Evolutionary conservation across 2,329 filamentous ascomycete species (phyloP).

Genomic region (Clonostachys rosea): DNA sequence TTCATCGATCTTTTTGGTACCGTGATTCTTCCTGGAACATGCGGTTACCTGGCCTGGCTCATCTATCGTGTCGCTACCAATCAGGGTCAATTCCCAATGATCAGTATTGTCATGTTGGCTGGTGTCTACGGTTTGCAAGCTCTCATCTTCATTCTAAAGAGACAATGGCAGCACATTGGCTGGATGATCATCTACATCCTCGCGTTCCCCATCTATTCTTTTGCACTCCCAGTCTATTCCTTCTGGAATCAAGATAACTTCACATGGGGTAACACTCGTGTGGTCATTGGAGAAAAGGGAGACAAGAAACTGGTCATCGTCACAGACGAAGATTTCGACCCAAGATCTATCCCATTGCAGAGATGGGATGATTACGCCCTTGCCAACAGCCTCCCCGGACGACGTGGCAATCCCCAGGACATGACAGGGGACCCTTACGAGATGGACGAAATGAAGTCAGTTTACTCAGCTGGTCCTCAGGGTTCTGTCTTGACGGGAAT

Average conservation of each 20-base stretch:
- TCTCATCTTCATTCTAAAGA: conserved; percentile 91
- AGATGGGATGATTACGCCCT: conserved; percentile 96
- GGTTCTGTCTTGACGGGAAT: conserved; percentile 87
- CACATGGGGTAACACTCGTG: conserved; percentile 96
- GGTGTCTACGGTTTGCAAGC: conserved; percentile 94
- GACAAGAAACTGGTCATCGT: conserved; percentile 85
- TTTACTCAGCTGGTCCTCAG: conserved; percentile 87
- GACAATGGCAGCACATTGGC: conserved; percentile 96
- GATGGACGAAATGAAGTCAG: conserved; percentile 96
- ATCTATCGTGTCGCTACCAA: conserved; percentile 72
- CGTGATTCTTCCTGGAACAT: conserved; percentile 85
- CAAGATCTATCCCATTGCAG: conserved; percentile 87
- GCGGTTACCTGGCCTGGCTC: conserved; percentile 80
- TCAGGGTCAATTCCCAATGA: conserved; percentile 72
- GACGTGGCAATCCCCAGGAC: conserved; percentile 67
- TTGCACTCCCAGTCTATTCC: conserved; percentile 88
- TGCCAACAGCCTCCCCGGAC: conserved; percentile 82
- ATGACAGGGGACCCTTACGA: conserved; percentile 70
- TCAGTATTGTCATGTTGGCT: conserved; percentile 85
- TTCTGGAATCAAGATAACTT: conserved; percentile 99
- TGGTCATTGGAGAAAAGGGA: conserved; percentile 93
- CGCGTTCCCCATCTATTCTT: conserved; percentile 92
- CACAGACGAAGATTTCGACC: conserved; percentile 82
- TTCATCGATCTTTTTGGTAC: conserved; percentile 93
- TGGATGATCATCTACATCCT: conserved; percentile 99